Evolutionary conservation across 1,284 basidiomycete genomes (phyloP), one percentile per base, ranked within the genome.

Genomic region (Entoloma clypeatum): DNA sequence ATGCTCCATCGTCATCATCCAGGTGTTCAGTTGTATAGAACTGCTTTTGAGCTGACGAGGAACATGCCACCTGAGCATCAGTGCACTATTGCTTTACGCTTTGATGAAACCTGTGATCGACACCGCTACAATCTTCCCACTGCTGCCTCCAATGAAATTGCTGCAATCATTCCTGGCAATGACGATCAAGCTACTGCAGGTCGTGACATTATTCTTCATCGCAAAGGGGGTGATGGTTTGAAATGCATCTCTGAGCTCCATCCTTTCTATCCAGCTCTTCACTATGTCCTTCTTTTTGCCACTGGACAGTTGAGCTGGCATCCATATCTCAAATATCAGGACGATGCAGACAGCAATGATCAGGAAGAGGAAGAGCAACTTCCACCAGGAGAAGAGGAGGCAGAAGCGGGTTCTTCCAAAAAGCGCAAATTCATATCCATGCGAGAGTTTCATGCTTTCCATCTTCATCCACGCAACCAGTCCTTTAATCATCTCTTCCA

Each of bases 221-320:
- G n/a, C 4, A 13, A 23, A 10, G 19, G 40, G 34, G 58, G 58
- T 26, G 47, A 26, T 13, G 14, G 39, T 0, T 40, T 68, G 1
- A 13, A 43, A n/a, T 28, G 36, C 0, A 64, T 71, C 31, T 56
- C 52, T 50, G 54, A 68, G 29, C 11, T 38, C 4, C 31, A 49
- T 49, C 60, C 57, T 10, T 31, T 53, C 0, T 72, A 71, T 53
- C 40, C 49, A 0, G 33, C 55, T 0, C 41, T 71, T 0, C 60
- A 67, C 7, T 69, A 69, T 61, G 58, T 67, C 4, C 47, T 70
- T 0, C 48, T 69, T 0, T 69, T 69, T 49, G 60, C 67, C 17
- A 14, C 32, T 10, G 67, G 61, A 3, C 48, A 64, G n/a, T 38
- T 52, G 8, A 63, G 63, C 1, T 71, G 63, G 60, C 53, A 59